Base-by-base conservation (phyloP, 495 filamentous ascomycete genomes). In the Neurospora sp. region DNA sequence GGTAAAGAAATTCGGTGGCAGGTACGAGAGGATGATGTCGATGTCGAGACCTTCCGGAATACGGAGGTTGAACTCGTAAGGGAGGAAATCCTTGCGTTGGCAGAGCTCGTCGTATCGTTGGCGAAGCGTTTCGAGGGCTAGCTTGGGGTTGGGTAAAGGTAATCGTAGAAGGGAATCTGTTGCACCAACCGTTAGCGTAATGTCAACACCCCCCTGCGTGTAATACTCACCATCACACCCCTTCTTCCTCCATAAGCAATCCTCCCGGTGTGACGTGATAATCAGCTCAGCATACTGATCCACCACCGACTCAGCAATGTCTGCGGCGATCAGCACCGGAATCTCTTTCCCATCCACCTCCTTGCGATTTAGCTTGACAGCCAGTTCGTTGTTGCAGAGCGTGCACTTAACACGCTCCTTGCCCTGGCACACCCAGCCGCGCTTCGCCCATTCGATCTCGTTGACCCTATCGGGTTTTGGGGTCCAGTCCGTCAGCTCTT, bases 361-460 rank as follows among this genome's bases (percentile, higher is more conserved):
- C 77, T 89, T 88, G 37, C 89, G 86, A 69, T 92, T 94, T 19
- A 96, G 84, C 79, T 90, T 92, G 36, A 99, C 92, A 4, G 93
- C 87, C 34, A 98, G 85, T 75, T 96, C 92, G 73, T 89, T 88
- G 74, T 90, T 90, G 79, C 96, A 98, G 5, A 94, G 89, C 39
- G 89, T 89, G 81, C 96, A 99, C 34, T 87, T 87, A 43, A 98
- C 94, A 13, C 90, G 89, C 81, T 96, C 92, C 76, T 89, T 89
- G 75, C 91, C 92, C 28, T 91, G 88, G 79, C 95, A 98, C 3
- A 89, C 86, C 96, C 96, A 99, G 3, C 96, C 96, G 39, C 92
- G 86, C 84, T 94, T 97, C 8, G 95, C 94, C 96, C 96, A 99
- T 81, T 93, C 90, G 7, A 98, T 92, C 82, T 98, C 96, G 78